Conservation (phyloP, 768 basidiomycete genomes). For the Trametes maxima region DNA sequence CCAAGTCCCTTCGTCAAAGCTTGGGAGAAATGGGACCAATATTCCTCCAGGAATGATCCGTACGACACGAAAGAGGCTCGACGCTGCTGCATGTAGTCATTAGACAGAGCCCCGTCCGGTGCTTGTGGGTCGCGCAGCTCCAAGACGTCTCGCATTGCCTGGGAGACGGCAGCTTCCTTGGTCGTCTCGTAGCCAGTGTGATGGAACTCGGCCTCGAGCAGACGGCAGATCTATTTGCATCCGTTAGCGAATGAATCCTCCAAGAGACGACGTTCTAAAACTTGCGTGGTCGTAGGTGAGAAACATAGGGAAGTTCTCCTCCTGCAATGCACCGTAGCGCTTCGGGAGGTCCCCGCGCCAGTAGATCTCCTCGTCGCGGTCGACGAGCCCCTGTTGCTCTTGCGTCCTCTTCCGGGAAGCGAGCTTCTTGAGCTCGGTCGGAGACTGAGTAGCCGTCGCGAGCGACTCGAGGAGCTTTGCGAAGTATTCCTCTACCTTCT, state of each 20-base stretch:
- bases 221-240: conserved; percentile 44
- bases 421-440: conserved; percentile 39
- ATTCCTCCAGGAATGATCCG: conserved; percentile 47
- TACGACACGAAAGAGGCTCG: conserved; percentile 43
- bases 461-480: conserved; percentile 45
- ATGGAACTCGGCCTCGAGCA: conserved; percentile 51
- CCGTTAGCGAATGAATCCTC: conserved; percentile 42
- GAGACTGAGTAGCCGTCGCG: conserved; percentile 37
- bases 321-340: conserved; percentile 56
- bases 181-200: not conserved
- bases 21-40: conserved; percentile 64
- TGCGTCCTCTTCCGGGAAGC: conserved; percentile 22
- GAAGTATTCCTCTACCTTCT: conserved; percentile 72
- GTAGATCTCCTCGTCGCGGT: conserved; percentile 46
- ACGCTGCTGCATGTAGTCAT: conserved; percentile 30
- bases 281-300: conserved; percentile 64
- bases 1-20: conserved; percentile 48
- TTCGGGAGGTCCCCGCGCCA: conserved; percentile 49
- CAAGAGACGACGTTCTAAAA: conserved; percentile 18
- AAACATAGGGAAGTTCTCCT: conserved; percentile 70
- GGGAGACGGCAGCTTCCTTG: not conserved
- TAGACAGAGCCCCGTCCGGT: conserved; percentile 1
- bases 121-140: conserved; percentile 7
- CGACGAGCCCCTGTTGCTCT: conserved; percentile 23
- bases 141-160: conserved; percentile 11